Conservation (phyloP, 1,284 basidiomycete species). For the Leccinum huronense region DNA sequence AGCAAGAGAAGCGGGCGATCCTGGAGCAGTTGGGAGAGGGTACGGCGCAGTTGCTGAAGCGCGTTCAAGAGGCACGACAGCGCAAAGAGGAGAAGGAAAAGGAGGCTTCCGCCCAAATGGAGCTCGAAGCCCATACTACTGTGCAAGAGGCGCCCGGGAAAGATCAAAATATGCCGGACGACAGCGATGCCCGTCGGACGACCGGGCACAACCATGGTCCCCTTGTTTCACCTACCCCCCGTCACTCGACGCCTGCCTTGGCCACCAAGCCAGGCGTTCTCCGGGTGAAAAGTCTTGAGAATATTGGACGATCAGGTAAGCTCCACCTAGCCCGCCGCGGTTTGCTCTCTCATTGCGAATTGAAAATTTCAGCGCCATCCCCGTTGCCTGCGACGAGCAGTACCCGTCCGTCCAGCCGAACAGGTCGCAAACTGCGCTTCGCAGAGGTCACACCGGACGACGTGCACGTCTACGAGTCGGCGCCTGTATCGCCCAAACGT, state of each 20-base stretch:
- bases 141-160: not conserved
- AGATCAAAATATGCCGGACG: not conserved
- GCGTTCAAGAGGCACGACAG: slow-evolving; percentile 42
- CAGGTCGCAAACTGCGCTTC: slow-evolving; percentile 50
- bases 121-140: slow-evolving; percentile 1
- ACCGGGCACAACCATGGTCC: not conserved
- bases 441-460: slow-evolving; percentile 51
- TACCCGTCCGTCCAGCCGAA: slow-evolving; percentile 43
- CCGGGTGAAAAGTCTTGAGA: slow-evolving; percentile 35
- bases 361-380: slow-evolving; percentile 21
- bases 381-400: slow-evolving; percentile 28
- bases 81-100: slow-evolving; percentile 18
- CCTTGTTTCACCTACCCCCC: slow-evolving; percentile 20
- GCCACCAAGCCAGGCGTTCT: slow-evolving; percentile 30
- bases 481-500: slow-evolving; percentile 67
- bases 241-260: slow-evolving; percentile 14
- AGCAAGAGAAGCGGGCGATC: slow-evolving; percentile 48
- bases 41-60: slow-evolving; percentile 47
- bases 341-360: slow-evolving; percentile 8
- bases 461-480: slow-evolving; percentile 76
- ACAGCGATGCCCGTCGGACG: not conserved
- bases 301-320: slow-evolving; percentile 24
- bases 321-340: not conserved
- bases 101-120: not conserved
- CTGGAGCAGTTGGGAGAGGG: slow-evolving; percentile 54